Base-by-base conservation (phyloP, 352 stramenopile species). In the Phytopythium montanum region DNA sequence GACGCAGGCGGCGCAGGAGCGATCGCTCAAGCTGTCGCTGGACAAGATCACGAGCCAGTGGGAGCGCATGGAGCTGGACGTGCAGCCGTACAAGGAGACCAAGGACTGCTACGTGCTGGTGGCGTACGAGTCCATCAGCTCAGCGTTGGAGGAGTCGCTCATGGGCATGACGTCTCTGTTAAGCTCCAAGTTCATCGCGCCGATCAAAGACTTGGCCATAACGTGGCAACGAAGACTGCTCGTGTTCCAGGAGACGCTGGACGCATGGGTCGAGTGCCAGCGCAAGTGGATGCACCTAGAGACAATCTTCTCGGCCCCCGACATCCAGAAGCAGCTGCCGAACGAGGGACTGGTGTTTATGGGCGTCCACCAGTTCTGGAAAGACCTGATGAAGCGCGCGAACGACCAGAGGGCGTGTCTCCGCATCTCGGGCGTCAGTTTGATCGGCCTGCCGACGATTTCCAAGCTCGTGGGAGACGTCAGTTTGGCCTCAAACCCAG, bases 161-260 rank as follows among this genome's bases (percentile, higher is more conserved):
- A 85, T 98, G 8, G 96, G 70, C 16, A 87, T 97, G 65, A 96
- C 92, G 7, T 85, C 90, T 8, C 74, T 98, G 8, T 54, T 98
- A n/a, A 90, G 79, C 50, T 97, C 88, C 21, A 90, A 94, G 53
- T 97, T 94, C 56, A 69, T 97, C 18, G 63, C 69, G 4, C 87
- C 86, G 16, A 94, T 97, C 56, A 80, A 90, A 29, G 84, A 90
- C 10, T 58, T 72, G 13, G 91, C 78, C 7, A 53, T 64, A 1
- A 79, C 69, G n/a, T 94, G 85, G 82, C 81, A 94, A 12, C 75
- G 76, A 14, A 65, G 81, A 0, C 56, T 97, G 5, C 66, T 85
- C 16, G 36, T 87, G 16, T 90, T 96, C 23, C 87, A 96, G 73
- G 84, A 93, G 58, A 93, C 81, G 7, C 64, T 92, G 1, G 85